Base-by-base conservation (phyloP, 202 grass and related monocot species). In the Carex arenaria region DNA sequence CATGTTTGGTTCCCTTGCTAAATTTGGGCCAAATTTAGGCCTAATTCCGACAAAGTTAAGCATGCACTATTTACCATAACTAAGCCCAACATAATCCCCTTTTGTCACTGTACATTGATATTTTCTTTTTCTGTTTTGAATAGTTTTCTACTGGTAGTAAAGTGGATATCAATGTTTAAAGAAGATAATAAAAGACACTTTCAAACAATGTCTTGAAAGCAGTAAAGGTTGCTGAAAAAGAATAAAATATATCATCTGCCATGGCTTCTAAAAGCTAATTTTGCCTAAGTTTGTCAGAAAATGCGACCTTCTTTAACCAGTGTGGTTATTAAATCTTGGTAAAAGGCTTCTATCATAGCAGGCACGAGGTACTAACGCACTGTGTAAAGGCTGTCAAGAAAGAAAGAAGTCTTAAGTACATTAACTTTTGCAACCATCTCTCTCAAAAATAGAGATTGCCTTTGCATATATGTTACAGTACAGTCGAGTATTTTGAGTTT, bases 211-310 rank as follows among this genome's bases (percentile, higher is more conserved):
- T 53, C 52, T 53, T 49, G 45, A 49, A 49, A 49, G 72, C 72
- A 75, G 72, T 17, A 2, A 26, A 31, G 8, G 31, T 75, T 55
- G 49, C 13, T 18, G 34, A 34, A 77, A 57, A 59, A 59, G 73
- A 22, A 77, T 59, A 57, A 57, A 77, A 17, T n/a, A 42, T 40
- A 59, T 34, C 13, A 59, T 57, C 52, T 59, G 73, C 28, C 52
- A 59, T 59, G 73, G 13, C 53, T 78, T 78, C 73, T 78, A 38
- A 78, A 78, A 78, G 73, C 73, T 36, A 78, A 78, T 60, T 36
- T 38, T 60, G 17, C 57, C 15, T 12, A 26, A 60, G 28, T 20
- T 78, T 78, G 73, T 60, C 73, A 60, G 73, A 78, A 60, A 38
- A 38, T 75, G 47, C 71, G 31, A 36, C 30, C 53, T 56, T 51